Percentiles rank a stretch among this genome's conserved stretches.
Evolutionary conservation across 164 flowering plant species (phyloP).

Genomic region (Magnolia sinica): DNA sequence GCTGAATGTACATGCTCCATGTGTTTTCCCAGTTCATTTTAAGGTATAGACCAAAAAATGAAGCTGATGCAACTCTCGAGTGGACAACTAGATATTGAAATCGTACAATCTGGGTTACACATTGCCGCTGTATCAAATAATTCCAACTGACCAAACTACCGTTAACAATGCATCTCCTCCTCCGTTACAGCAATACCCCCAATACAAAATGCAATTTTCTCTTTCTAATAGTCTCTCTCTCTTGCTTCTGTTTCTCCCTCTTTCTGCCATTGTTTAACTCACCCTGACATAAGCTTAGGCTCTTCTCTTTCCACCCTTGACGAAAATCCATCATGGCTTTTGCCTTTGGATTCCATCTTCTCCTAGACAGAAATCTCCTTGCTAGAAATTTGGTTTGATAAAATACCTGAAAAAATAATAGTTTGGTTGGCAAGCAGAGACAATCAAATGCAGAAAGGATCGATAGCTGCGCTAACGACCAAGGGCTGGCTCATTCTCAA

Average conservation of each 20-base stretch:
- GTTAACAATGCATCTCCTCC: too few relatives aligned
- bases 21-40: too few relatives aligned
- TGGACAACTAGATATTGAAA: too few relatives aligned
- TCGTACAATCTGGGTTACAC: too few relatives aligned
- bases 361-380: constrained; percentile 5
- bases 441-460: constrained; percentile 20
- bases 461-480: constrained; percentile 23
- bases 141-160: too few relatives aligned
- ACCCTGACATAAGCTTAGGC: constrained; percentile 18
- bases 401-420: constrained; percentile 29
- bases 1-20: too few relatives aligned
- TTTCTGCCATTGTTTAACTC: constrained; percentile 12
- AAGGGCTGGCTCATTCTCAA: constrained; percentile 20
- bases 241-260: neutral
- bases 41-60: too few relatives aligned
- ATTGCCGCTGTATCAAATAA: too few relatives aligned
- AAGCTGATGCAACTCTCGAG: too few relatives aligned
- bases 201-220: too few relatives aligned
- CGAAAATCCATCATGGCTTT: constrained; percentile 24
- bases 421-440: constrained; percentile 32
- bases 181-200: too few relatives aligned
- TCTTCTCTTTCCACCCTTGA: constrained; percentile 21
- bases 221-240: neutral
- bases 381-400: constrained; percentile 35
- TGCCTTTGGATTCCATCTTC: constrained; percentile 31